Base-by-base conservation (phyloP, 345 rosid species). In the Salix viminalis region DNA sequence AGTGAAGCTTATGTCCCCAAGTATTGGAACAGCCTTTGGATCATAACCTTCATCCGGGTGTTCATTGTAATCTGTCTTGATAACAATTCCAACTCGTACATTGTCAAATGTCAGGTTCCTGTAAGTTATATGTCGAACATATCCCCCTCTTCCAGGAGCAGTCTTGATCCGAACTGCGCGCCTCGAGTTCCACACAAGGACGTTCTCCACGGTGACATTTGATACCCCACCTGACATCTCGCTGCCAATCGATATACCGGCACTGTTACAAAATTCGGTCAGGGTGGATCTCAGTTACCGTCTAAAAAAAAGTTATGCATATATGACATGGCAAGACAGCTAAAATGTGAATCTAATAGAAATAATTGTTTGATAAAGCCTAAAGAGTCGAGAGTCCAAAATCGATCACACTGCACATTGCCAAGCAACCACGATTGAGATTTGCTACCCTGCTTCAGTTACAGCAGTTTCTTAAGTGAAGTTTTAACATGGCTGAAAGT, bases 181-280 rank as follows among this genome's bases (percentile, higher is more conserved):
- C 72, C 99, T 78, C 4, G 99, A 95, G 84, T 87, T 89, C 99
- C 99, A 93, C 0, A 95, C 90, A 14, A 88, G 86, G 81, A 96
- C 48, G 80, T 93, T 96, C 79, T 96, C 94, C 44, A 96, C 86
- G 0, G 92, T 96, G 70, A 96, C 87, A 66, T 93, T 91, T 34
- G 93, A 91, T 68, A 96, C 97, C 30, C 99, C 99, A 62, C 99
- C 99, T 24, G 98, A 96, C 98, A 96, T 96, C 90, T 96, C 99
- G 69, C 99, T 96, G 83, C 98, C 99, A 67, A 93, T 96, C 37
- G 98, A 96, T 75, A 96, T 65, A 23, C 99, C 99, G 30, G 99
- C 99, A 77, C 98, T 96, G 98, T 86, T 71, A 41, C 82, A 82
- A 42, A 71, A 61, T 76, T 71, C 81, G 70, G 42, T 61, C 85